Percentiles rank a stretch among this genome's conserved stretches.
Conservation (phyloP, 1,284 basidiomycete species). For the Marasmius sp. region DNA sequence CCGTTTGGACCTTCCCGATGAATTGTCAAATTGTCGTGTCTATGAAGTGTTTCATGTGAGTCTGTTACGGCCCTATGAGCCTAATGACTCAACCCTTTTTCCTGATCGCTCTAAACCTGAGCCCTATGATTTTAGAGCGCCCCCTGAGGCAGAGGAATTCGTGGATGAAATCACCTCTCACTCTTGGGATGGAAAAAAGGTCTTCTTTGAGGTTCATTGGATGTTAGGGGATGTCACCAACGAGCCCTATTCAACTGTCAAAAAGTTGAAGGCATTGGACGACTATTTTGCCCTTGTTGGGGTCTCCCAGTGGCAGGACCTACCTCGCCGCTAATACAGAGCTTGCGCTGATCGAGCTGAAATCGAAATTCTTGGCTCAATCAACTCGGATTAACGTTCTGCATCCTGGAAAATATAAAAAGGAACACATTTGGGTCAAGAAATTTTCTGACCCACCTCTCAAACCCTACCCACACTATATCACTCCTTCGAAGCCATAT, state of each 20-base stretch:
- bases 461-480: neutral
- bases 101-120: neutral
- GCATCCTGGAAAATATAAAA: neutral
- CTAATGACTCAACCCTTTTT: neutral
- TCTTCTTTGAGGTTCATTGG: conserved; percentile 5
- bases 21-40: conserved; percentile 18
- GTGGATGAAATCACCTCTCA: neutral
- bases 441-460: neutral
- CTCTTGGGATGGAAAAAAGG: neutral
- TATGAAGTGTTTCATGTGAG: conserved; percentile 20
- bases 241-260: conserved; percentile 6
- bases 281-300: conserved; percentile 2
- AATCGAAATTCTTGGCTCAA: neutral
- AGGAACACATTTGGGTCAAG: neutral
- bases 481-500: neutral
- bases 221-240: conserved; percentile 4
- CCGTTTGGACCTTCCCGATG: conserved; percentile 25
- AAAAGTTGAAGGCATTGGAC: conserved; percentile 5
- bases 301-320: conserved; percentile 5
- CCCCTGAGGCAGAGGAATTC: conserved; percentile 5
- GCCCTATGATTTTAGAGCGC: conserved; percentile 11
- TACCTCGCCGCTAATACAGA: neutral
- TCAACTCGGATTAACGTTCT: neutral
- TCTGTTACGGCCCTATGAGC: conserved; percentile 6
- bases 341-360: neutral